Conservation (phyloP, 2,329 filamentous ascomycete genomes). For the Fusarium begoniae region DNA sequence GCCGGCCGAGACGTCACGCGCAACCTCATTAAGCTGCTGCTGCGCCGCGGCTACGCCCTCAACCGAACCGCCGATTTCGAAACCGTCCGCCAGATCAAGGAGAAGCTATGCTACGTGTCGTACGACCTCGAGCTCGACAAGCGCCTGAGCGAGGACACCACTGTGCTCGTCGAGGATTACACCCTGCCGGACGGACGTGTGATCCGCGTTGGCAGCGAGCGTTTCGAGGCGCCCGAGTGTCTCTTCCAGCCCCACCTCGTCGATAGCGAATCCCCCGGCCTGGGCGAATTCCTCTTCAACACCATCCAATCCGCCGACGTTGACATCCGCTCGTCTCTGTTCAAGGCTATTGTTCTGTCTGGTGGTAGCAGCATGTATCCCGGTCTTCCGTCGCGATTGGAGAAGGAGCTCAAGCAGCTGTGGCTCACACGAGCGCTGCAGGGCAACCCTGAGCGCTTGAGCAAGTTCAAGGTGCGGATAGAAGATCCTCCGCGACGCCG, state of each 20-base stretch:
- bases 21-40: slow-evolving; percentile 93
- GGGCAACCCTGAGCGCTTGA: slow-evolving; percentile 91
- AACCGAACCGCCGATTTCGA: slow-evolving; percentile 99
- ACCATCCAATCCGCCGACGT: slow-evolving; percentile 97
- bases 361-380: slow-evolving; percentile 99
- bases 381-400: slow-evolving; percentile 88
- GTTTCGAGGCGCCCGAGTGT: slow-evolving; percentile 97
- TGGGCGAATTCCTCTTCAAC: slow-evolving; percentile 98
- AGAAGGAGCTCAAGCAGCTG: slow-evolving; percentile 98
- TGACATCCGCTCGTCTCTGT: slow-evolving; percentile 90
- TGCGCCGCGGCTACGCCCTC: slow-evolving; percentile 93
- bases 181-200: slow-evolving; percentile 96
- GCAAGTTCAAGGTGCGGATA: slow-evolving; percentile 99
- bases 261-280: slow-evolving; percentile 95
- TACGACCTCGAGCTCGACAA: slow-evolving; percentile 98
- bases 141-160: slow-evolving; percentile 95
- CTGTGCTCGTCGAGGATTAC: slow-evolving; percentile 96
- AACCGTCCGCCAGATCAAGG: slow-evolving; percentile 98
- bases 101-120: slow-evolving; percentile 99
- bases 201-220: slow-evolving; percentile 94
- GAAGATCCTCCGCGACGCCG: slow-evolving; percentile 94
- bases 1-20: slow-evolving; percentile 97
- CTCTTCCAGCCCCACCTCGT: slow-evolving; percentile 98
- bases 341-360: slow-evolving; percentile 96
- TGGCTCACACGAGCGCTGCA: slow-evolving; percentile 93